phyloP scores from a whole-genome alignment of 345 rosid genomes.

The Microcos paniculata region DNA sequence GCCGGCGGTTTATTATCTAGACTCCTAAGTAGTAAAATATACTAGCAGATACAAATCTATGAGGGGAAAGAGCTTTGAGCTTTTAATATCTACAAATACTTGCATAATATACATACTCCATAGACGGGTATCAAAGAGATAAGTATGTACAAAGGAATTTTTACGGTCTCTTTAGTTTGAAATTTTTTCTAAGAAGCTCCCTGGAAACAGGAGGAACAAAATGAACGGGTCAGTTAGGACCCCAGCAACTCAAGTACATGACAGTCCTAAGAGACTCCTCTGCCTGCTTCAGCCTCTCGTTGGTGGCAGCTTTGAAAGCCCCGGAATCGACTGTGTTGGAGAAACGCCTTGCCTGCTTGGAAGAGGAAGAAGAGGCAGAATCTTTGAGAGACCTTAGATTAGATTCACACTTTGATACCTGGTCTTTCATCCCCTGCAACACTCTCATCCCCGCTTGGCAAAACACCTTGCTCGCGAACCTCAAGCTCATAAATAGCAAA shows the following conservation, averaged over 20 bases:
- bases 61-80: not conserved
- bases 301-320: conserved; percentile 30
- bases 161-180: not conserved
- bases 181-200: not conserved
- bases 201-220: not conserved
- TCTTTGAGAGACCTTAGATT: conserved; percentile 43
- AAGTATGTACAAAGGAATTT: not conserved
- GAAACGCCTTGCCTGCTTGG: conserved; percentile 46
- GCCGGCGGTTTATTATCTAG: too few relatives aligned
- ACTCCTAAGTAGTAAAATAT: too few relatives aligned
- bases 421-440: conserved; percentile 52
- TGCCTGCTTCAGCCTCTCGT: conserved; percentile 45
- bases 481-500: conserved; percentile 27
- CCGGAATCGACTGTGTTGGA: conserved; percentile 44
- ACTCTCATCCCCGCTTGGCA: conserved; percentile 36
- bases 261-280: conserved; percentile 76
- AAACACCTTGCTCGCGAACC: conserved; percentile 34
- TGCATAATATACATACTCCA: not conserved
- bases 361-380: conserved; percentile 33
- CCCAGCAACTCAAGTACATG: conserved; percentile 91
- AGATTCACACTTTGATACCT: conserved; percentile 40
- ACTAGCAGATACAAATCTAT: too few relatives aligned
- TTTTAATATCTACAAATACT: not conserved
- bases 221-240: conserved; percentile 35
- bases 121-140: not conserved